Conservation (phyloP, 768 basidiomycete genomes). For the Trametes meyenii region DNA sequence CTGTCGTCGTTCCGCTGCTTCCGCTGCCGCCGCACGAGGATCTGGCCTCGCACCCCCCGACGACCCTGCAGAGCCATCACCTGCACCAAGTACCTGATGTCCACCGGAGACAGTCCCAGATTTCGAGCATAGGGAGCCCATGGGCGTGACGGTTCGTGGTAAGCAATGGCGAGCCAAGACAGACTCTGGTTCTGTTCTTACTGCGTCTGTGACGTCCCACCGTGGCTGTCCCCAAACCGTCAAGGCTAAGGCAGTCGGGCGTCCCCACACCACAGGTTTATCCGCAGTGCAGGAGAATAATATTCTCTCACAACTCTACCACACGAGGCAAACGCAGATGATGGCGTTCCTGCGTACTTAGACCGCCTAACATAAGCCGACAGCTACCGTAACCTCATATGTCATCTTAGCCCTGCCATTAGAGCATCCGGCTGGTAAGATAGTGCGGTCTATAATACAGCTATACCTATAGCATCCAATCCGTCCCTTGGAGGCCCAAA, state of each 20-base stretch:
- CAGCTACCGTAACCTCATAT: neutral
- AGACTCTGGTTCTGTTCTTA: neutral
- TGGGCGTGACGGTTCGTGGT: conserved; percentile 23
- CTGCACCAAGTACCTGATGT: conserved; percentile 31
- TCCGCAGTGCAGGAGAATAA: no score
- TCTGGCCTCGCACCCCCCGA: conserved; percentile 24
- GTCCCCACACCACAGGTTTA: no score
- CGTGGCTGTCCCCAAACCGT: neutral
- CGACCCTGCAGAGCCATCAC: conserved; percentile 10
- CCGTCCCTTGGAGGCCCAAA: neutral
- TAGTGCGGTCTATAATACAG: conserved; percentile 15
- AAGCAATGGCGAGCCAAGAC: conserved; percentile 6
- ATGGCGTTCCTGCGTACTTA: neutral
- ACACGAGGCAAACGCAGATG: neutral
- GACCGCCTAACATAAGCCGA: neutral
- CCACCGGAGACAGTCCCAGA: conserved; percentile 35
- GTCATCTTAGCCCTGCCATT: neutral
- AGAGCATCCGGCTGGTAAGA: neutral
- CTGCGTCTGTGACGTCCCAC: neutral
- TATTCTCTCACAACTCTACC: no score
- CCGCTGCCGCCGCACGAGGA: conserved; percentile 38
- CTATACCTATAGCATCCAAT: conserved; percentile 18
- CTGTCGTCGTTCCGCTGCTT: conserved; percentile 33
- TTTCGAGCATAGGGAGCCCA: conserved; percentile 43
- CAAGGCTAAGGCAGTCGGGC: no score